These are phyloP conservation scores for Diaporthe sp. DNA, from an alignment of 2,329 filamentous ascomycete species.

Conservation along the genomic window DNA sequence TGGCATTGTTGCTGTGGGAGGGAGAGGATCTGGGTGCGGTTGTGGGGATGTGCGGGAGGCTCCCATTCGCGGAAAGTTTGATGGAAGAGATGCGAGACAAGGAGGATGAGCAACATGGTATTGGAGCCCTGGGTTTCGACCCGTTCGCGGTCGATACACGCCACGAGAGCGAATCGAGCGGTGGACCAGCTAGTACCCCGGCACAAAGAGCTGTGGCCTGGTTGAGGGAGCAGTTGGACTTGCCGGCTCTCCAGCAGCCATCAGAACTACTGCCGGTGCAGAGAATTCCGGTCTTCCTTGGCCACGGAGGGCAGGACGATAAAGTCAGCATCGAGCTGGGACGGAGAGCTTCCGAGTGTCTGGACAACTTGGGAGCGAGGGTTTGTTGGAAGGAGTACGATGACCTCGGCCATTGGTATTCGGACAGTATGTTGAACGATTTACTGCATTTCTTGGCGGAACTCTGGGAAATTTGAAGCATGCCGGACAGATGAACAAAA, in stretches of 20 bases:
- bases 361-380: neutral
- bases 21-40: conserved; percentile 53
- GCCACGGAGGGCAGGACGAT: conserved; percentile 58
- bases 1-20: conserved; percentile 58
- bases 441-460: conserved; percentile 48
- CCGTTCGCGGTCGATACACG: neutral
- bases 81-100: conserved; percentile 24
- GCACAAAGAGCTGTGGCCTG: neutral
- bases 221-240: neutral
- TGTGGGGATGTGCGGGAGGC: conserved; percentile 60
- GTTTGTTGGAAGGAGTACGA: conserved; percentile 49
- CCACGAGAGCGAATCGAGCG: accelerated
- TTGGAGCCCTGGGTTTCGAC: conserved; percentile 32
- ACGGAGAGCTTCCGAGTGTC: neutral
- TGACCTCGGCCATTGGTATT: conserved; percentile 62
- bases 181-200: neutral
- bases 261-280: neutral
- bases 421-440: conserved; percentile 54
- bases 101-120: conserved; percentile 48
- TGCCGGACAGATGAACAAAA: neutral
- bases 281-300: conserved; percentile 59
- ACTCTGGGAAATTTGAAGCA: neutral
- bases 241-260: neutral
- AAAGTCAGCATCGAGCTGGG: conserved; percentile 50
- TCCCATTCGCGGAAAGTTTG: conserved; percentile 53